Conservation (phyloP, 768 basidiomycete species). For the Amylocystis lapponica region DNA sequence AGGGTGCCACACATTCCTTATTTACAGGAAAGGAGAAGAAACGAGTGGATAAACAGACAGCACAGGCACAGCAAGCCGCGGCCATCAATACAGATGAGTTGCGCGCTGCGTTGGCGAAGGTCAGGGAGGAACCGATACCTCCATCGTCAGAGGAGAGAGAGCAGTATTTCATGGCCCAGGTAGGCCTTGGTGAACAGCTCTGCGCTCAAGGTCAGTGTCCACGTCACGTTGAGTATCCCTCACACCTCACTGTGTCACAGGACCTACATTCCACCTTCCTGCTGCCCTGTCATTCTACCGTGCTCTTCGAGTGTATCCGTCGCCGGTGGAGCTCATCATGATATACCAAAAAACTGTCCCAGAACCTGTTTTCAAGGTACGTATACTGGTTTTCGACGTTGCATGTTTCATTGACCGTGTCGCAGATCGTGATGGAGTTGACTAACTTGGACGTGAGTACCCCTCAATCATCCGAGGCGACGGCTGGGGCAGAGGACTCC, state of each 20-base stretch:
- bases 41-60: constrained; percentile 66
- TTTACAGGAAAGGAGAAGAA: constrained; percentile 88
- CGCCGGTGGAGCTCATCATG: constrained; percentile 88
- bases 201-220: constrained; percentile 59
- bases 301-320: constrained; percentile 90
- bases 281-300: constrained; percentile 91
- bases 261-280: constrained; percentile 51
- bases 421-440: constrained; percentile 72
- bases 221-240: not conserved
- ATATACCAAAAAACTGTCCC: constrained; percentile 93
- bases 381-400: constrained; percentile 8
- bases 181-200: constrained; percentile 82
- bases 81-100: constrained; percentile 46
- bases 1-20: too few relatives aligned
- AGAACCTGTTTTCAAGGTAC: constrained; percentile 70
- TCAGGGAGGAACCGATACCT: constrained; percentile 68
- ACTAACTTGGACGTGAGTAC: constrained; percentile 86
- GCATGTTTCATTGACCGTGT: constrained; percentile 1
- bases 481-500: constrained; percentile 22
- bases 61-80: constrained; percentile 30
- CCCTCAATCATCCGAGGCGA: constrained; percentile 35
- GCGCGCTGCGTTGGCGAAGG: constrained; percentile 53
- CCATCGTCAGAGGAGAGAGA: constrained; percentile 73
- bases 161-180: constrained; percentile 86
- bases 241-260: not conserved